Percentiles rank a stretch among this genome's conserved stretches.
Evolutionary conservation across 169 alveolate species (phyloP).

Genomic region (Eimeria praecox): DNA sequence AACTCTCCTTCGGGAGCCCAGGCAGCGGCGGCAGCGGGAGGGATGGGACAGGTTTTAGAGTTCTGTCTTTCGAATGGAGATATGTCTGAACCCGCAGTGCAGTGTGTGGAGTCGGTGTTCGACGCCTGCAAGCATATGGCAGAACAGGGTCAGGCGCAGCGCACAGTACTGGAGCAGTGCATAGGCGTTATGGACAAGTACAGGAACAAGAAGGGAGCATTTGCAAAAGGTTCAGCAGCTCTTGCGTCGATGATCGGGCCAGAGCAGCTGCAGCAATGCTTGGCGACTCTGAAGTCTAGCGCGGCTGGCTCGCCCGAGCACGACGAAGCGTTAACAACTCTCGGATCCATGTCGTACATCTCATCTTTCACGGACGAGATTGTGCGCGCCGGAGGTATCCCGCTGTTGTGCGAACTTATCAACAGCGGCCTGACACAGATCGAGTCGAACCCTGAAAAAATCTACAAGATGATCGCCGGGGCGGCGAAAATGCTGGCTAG

Average conservation of each 20-base stretch:
- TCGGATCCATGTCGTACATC: constrained; percentile 94
- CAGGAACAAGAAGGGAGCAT: constrained; percentile 77
- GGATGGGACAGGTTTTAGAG: constrained; percentile 74
- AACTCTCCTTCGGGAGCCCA: constrained; percentile 85
- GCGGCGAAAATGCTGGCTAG: constrained; percentile 93
- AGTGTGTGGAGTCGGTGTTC: constrained; percentile 77
- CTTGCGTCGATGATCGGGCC: constrained; percentile 92
- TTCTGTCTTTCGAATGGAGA: constrained; percentile 80
- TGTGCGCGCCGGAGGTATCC: constrained; percentile 94
- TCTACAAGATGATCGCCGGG: constrained; percentile 90
- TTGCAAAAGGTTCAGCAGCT: constrained; percentile 93
- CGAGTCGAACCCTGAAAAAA: constrained; percentile 90
- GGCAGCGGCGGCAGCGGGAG: constrained; percentile 85
- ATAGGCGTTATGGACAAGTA: constrained; percentile 81
- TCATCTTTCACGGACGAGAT: constrained; percentile 94
- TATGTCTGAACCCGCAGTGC: constrained; percentile 76
- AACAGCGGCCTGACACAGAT: constrained; percentile 91
- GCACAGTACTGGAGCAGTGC: constrained; percentile 69
- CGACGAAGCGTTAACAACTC: constrained; percentile 92
- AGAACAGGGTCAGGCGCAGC: constrained; percentile 70
- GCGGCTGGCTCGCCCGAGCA: constrained; percentile 92
- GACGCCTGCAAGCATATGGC: constrained; percentile 76
- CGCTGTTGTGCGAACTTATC: constrained; percentile 91
- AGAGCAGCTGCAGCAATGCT: constrained; percentile 91
- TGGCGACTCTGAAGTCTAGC: constrained; percentile 90